phyloP scores from a whole-genome alignment of 83 land plant species.

The Isoetes engelmannii region DNA sequence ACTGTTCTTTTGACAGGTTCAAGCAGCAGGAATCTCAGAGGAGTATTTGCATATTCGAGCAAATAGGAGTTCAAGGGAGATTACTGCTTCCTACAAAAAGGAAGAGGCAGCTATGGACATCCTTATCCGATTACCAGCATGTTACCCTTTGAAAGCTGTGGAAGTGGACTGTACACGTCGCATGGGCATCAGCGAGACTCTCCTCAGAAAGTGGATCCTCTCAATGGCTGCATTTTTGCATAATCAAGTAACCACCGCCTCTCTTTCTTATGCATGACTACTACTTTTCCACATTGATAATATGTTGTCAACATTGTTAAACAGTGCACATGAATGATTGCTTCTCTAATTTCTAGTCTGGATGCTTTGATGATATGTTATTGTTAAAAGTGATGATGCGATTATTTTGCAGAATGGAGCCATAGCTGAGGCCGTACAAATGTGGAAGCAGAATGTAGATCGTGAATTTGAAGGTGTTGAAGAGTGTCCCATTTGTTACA shows the following conservation, averaged over 20 bases:
- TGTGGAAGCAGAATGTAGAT: constrained; percentile 93
- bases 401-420: constrained; percentile 75
- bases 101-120: constrained; percentile 96
- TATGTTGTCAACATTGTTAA: background rate
- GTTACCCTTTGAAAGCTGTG: constrained; percentile 80
- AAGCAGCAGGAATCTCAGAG: constrained; percentile 56
- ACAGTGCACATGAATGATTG: background rate
- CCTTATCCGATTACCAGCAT: constrained; percentile 69
- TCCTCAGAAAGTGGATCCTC: constrained; percentile 84
- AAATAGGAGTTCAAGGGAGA: constrained; percentile 67
- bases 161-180: constrained; percentile 82
- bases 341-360: background rate
- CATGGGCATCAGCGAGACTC: constrained; percentile 77
- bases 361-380: background rate
- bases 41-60: constrained; percentile 80
- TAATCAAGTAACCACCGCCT: constrained; percentile 58
- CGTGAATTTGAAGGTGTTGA: constrained; percentile 96
- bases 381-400: background rate
- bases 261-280: constrained; percentile 7
- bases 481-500: constrained; percentile 97
- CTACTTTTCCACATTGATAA: background rate
- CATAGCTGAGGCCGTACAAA: constrained; percentile 76
- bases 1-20: constrained; percentile 46
- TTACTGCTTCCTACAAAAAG: constrained; percentile 80
- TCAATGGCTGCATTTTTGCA: constrained; percentile 83